These are phyloP conservation scores for Pseudogymnoascus sp. DNA, from an alignment of 2,329 filamentous ascomycete species.

Conservation along the genomic window DNA sequence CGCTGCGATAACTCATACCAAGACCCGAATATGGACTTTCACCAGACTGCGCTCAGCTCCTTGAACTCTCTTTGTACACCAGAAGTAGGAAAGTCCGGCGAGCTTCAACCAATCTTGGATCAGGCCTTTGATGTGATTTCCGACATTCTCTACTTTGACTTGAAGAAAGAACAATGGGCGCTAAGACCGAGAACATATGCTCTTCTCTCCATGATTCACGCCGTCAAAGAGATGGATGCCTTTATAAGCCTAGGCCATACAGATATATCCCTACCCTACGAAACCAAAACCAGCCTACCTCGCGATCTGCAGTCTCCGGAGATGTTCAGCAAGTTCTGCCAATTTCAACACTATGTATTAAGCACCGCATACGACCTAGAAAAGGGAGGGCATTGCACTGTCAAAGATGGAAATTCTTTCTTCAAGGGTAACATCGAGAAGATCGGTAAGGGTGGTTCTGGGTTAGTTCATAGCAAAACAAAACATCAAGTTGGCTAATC, in stretches of 20 bases:
- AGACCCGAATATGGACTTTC: background rate
- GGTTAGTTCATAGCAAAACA: background rate
- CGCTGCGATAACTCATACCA: background rate
- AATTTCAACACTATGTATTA: slow-evolving; percentile 11
- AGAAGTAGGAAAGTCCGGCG: background rate
- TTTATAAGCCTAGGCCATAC: background rate
- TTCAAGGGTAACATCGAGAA: slow-evolving; percentile 5
- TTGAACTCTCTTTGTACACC: background rate
- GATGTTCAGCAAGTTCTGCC: slow-evolving; percentile 4
- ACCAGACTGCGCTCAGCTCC: background rate
- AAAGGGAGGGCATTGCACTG: slow-evolving; percentile 7
- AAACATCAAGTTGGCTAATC: background rate
- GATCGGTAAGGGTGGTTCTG: slow-evolving; percentile 10
- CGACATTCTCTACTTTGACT: background rate
- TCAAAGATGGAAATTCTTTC: slow-evolving; percentile 10
- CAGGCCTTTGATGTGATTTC: background rate
- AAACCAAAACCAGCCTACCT: background rate
- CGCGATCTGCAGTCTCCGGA: background rate
- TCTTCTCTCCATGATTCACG: background rate
- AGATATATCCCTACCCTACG: background rate
- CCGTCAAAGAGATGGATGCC: background rate
- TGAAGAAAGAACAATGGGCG: background rate
- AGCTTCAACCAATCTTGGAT: background rate
- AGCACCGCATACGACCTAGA: slow-evolving; percentile 9
- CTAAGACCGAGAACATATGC: background rate